Evolutionary conservation across 441 rosid species (phyloP).

Genomic region (Flueggea neowawraea): DNA sequence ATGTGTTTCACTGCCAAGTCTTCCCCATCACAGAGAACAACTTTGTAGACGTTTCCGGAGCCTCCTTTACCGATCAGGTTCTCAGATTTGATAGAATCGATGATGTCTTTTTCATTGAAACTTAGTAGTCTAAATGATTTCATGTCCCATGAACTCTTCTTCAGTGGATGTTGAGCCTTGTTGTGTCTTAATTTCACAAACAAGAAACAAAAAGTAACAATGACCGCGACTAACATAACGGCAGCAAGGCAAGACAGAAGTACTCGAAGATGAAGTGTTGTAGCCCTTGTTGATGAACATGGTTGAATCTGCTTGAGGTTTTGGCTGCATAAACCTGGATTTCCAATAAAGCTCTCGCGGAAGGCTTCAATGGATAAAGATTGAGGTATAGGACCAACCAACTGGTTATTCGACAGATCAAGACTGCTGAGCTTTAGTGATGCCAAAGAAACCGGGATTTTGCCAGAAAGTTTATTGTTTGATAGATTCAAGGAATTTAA

Average conservation of each 20-base stretch:
- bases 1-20: slow-evolving; percentile 89
- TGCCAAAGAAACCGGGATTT: slow-evolving; percentile 66
- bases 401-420: slow-evolving; percentile 64
- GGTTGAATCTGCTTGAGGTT: slow-evolving; percentile 39
- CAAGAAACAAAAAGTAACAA: slow-evolving; percentile 40
- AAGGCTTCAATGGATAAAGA: slow-evolving; percentile 59
- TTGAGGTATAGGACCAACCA: slow-evolving; percentile 63
- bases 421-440: slow-evolving; percentile 75
- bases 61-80: slow-evolving; percentile 91
- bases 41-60: slow-evolving; percentile 82
- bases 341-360: slow-evolving; percentile 65
- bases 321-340: slow-evolving; percentile 72
- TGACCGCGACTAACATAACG: slow-evolving; percentile 42
- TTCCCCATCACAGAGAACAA: slow-evolving; percentile 46
- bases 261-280: slow-evolving; percentile 30
- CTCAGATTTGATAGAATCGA: slow-evolving; percentile 80
- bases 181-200: slow-evolving; percentile 38
- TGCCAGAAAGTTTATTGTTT: slow-evolving; percentile 58
- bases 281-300: slow-evolving; percentile 39
- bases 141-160: slow-evolving; percentile 66
- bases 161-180: slow-evolving; percentile 42
- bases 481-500: slow-evolving; percentile 84
- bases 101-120: slow-evolving; percentile 70
- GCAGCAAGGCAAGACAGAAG: slow-evolving; percentile 52
- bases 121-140: slow-evolving; percentile 65